These are phyloP conservation scores for Balakata baccata DNA, from an alignment of 345 rosid species.

Conservation along the genomic window DNA sequence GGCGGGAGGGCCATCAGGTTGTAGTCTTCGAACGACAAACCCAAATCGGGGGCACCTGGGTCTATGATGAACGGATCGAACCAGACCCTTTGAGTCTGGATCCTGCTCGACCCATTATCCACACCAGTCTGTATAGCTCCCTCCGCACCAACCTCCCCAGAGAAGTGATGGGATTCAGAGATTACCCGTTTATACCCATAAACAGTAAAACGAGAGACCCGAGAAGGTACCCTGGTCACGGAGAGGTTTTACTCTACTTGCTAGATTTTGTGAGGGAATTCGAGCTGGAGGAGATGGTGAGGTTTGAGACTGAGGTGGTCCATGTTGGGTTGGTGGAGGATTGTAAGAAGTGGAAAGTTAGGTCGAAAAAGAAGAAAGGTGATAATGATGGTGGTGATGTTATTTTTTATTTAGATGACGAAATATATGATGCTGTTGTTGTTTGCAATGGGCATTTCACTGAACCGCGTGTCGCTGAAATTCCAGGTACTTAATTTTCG, in stretches of 20 bases:
- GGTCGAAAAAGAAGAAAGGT: conserved; percentile 32
- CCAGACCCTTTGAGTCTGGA: conserved; percentile 64
- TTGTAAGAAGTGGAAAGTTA: conserved; percentile 53
- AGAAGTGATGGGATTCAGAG: conserved; percentile 76
- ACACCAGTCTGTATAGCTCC: conserved; percentile 68
- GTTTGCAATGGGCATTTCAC: conserved; percentile 67
- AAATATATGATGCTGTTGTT: conserved; percentile 70
- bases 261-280: conserved; percentile 60
- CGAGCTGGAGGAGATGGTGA: conserved; percentile 53
- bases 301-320: conserved; percentile 57
- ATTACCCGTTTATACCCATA: conserved; percentile 54
- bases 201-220: conserved; percentile 40
- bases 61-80: conserved; percentile 56
- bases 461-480: conserved; percentile 61
- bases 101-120: conserved; percentile 51
- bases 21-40: conserved; percentile 65
- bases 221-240: conserved; percentile 75
- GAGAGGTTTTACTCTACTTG: conserved; percentile 62
- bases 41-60: conserved; percentile 78
- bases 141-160: conserved; percentile 89
- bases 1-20: conserved; percentile 70
- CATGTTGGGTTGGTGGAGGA: conserved; percentile 36
- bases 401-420: conserved; percentile 21
- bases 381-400: neutral
- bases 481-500: conserved; percentile 40